Base-by-base conservation (phyloP, 2,329 filamentous ascomycete genomes). In the Aspergillus sp. region DNA sequence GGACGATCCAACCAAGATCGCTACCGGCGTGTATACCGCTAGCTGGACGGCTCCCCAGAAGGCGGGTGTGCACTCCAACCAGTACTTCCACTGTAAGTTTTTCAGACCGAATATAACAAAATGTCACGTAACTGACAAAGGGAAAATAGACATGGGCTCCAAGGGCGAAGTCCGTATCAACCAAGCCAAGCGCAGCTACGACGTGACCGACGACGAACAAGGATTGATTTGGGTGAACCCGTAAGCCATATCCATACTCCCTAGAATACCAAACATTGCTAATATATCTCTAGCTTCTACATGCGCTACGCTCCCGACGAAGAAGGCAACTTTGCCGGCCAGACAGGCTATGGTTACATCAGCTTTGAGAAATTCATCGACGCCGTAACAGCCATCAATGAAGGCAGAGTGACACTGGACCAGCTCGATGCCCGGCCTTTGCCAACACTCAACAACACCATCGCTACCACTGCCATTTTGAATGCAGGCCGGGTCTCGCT, bases 321-420 rank as follows among this genome's bases (percentile, higher is more conserved):
- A 72, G 88, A 95, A 66, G 91, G 90, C 43, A 94, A 96, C 70
- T 96, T 96, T 66, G 83, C 82, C 43, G 90, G 90, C 31, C 90
- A 95, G 72, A 85, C 82, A 6, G 90, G 90, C 26, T 96, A 96
- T 65, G 90, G 90, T 30, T 96, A 96, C 69, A 81, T 95, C 46
- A 93, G 86, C 13, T 90, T 96, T 60, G 90, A 96, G 73, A 96
- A 96, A 71, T 96, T 96, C 67, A 83, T 96, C 39, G 89, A 96
- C 64, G 90, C 85, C 9, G 89, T 89, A 62, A 82, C 82, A 36
- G 79, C 82, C 5, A 74, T 96, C 42, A 94, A 93, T 60, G 81
- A 86, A 28, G 86, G 87, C 19, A 75, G 77, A 35, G 74, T 84
- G 38, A 88, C 79, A 40, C 76, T 91, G 1, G 83, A 83, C 27